phyloP scores from a whole-genome alignment of 257 asterid genomes.

The Lavandula angustifolia region DNA sequence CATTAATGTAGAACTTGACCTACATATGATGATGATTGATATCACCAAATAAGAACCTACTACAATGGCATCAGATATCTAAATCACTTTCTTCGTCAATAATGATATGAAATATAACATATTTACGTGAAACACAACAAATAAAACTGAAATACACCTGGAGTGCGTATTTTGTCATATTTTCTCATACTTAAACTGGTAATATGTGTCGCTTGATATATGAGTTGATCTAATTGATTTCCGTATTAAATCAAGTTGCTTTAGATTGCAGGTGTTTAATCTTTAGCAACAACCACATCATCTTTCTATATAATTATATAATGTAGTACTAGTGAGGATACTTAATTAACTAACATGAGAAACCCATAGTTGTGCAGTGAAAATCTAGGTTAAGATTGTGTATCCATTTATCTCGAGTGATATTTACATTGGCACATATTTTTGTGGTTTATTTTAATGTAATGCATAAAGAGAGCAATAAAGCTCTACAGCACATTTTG shows the following conservation, averaged over 20 bases:
- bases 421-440: background rate
- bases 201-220: background rate
- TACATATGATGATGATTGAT: background rate
- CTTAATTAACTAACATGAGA: slow-evolving; percentile 3
- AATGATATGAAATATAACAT: background rate
- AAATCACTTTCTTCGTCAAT: background rate
- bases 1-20: slow-evolving; percentile 14
- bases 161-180: background rate
- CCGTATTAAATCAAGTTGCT: background rate
- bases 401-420: background rate
- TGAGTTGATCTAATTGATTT: slow-evolving; percentile 1
- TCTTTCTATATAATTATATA: slow-evolving; percentile 15
- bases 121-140: background rate
- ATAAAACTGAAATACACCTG: background rate
- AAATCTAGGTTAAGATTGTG: slow-evolving; percentile 23
- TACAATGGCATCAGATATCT: background rate
- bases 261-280: background rate
- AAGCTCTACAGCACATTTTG: background rate
- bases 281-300: background rate
- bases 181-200: background rate
- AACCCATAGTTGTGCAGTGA: background rate
- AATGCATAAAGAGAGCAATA: background rate
- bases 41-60: background rate
- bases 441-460: slow-evolving; percentile 6
- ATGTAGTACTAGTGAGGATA: slow-evolving; percentile 12